phyloP scores from a whole-genome alignment of 768 basidiomycete genomes.

The Clitopilus hobsonii region DNA sequence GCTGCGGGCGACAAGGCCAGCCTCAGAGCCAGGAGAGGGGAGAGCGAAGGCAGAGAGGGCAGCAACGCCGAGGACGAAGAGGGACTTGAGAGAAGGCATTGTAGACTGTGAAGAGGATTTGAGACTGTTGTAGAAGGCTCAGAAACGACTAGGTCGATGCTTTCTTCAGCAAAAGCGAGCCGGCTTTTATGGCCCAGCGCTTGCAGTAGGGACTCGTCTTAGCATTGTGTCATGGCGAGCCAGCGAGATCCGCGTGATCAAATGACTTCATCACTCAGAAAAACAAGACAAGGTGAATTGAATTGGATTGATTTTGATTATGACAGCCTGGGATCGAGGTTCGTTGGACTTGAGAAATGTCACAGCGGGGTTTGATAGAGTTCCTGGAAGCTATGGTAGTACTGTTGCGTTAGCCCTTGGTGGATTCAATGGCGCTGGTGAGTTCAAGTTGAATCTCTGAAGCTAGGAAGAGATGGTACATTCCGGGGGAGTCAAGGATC shows the following conservation, averaged over 20 bases:
- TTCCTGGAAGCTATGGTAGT: not conserved
- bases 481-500: too few species aligned
- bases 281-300: not conserved
- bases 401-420: not conserved
- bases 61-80: not conserved
- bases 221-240: not conserved
- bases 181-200: not conserved
- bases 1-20: not conserved
- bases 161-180: too few species aligned
- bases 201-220: not conserved
- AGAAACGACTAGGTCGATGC: not conserved
- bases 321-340: not conserved
- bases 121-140: not conserved
- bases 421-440: too few species aligned
- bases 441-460: too few species aligned
- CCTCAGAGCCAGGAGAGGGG: not conserved
- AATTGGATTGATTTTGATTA: not conserved
- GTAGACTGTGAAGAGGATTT: not conserved
- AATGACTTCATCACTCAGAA: not conserved
- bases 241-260: not conserved
- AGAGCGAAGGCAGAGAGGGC: not conserved
- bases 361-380: not conserved
- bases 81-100: constrained; percentile 1
- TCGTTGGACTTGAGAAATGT: not conserved
- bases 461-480: too few species aligned